phyloP scores from a whole-genome alignment of 768 basidiomycete genomes.

The Clathrus columnatus region DNA sequence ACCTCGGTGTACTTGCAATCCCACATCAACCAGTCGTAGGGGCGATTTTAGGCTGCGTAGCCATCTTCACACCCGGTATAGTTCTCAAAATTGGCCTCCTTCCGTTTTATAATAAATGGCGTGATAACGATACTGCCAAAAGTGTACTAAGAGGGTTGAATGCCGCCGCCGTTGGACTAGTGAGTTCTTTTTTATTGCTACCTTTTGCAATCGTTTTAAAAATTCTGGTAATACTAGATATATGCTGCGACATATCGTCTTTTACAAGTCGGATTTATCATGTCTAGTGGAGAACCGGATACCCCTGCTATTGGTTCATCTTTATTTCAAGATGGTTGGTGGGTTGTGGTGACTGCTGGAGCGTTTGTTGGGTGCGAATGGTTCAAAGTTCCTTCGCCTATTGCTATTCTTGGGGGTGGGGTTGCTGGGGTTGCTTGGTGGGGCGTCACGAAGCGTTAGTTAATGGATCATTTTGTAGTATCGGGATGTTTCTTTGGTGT shows the following conservation, averaged over 20 bases:
- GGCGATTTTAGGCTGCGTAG: conserved; percentile 39
- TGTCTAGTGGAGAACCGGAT: not conserved
- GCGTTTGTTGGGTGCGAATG: conserved; percentile 35
- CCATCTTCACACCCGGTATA: conserved; percentile 42
- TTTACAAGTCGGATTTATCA: conserved; percentile 6
- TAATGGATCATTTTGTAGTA: too few species aligned
- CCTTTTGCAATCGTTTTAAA: too few species aligned
- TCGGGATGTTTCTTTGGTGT: too few species aligned
- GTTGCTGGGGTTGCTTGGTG: conserved; percentile 36
- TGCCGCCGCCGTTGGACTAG: conserved; percentile 34
- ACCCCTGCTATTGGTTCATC: conserved; percentile 12
- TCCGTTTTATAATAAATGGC: conserved; percentile 16
- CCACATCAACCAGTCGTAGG: conserved; percentile 28
- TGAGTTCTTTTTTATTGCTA: too few species aligned
- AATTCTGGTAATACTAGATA: too few species aligned
- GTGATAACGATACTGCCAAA: not conserved
- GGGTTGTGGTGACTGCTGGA: conserved; percentile 34
- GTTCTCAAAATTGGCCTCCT: conserved; percentile 23
- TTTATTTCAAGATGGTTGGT: conserved; percentile 35
- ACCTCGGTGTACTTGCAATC: conserved; percentile 38
- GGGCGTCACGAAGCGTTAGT: conserved; percentile 19
- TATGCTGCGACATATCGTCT: conserved; percentile 7
- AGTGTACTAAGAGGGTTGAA: conserved; percentile 30
- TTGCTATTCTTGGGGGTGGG: conserved; percentile 33
- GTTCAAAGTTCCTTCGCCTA: conserved; percentile 31